Evolutionary conservation across 2,329 filamentous ascomycete genomes (phyloP), one percentile per base, ranked within the genome.

Genomic region (Hypoxylon rubiginosum): DNA sequence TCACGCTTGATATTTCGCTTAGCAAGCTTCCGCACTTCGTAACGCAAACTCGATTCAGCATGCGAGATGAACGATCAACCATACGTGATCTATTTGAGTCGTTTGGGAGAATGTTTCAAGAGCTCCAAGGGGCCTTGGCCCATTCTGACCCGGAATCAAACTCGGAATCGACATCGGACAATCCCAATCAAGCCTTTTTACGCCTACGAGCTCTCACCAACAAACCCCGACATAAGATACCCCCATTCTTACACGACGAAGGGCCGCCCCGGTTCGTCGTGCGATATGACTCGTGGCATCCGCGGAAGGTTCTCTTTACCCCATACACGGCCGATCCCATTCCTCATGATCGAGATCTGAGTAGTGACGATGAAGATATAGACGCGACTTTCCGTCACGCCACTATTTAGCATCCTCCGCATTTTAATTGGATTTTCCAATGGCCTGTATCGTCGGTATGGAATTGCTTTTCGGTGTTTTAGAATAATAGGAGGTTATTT

Each of bases 231-330:
- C 19, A 56, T 17, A 52, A 45, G 24, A 64, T 66, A 4, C 67
- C 67, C 6, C 62, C 59, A 45, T 64, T 53, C 34, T 45, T 70
- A 19, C 56, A 66, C 11, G 26, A 52, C 4, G 65, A 68, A 63
- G 39, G 26, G 8, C 56, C 21, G 2, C 62, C 52, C n/a, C 56
- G 52, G 32, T 63, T 58, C n/a, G 43, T 66, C 13, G 58, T 55
- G 45, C 62, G 67, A 8, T 70, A 68, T 54, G 67, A 70, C 19
- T 68, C 67, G 19, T 54, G 39, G 46, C 36, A 68, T 34, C 56
- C 58, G 3, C 46, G 64, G 2, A 51, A 53, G 30, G 63, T 68
- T 34, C 52, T 66, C 11, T 15, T 9, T 17, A 17, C 57, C 8
- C 61, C 59, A 6, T 64, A 65, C 21, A 21, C 39, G 11, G 43